Evolutionary conservation across 352 stramenopile species (phyloP), one percentile per base, ranked within the genome.

Genomic region (Globisporangium nagaii): DNA sequence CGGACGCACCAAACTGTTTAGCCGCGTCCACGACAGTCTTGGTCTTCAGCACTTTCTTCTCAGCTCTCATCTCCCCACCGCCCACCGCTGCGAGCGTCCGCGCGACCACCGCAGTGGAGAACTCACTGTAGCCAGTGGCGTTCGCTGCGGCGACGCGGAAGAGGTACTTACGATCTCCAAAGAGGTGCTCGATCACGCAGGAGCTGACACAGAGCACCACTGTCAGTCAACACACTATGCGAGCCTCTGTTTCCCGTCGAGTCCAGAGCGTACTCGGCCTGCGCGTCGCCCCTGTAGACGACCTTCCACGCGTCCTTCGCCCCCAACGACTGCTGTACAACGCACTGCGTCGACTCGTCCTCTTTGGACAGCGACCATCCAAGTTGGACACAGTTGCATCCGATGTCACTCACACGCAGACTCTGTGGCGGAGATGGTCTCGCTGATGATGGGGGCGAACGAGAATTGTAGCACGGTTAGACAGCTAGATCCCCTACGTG

Each of bases 281-380:
- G n/a, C 4, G 60, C 52, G 11, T 61, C 61, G 11, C 59, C 44
- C n/a, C 61, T 68, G 34, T 41, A 47, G 3, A 71, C 28, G 4
- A 30, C 28, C 39, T 66, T 76, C 68, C 68, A 76, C 5, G 62
- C 24, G 31, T 59, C 32, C 2, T 41, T 45, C 7, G 31, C 30
- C 12, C 61, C 67, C 7, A 71, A 35, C 20, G 56, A 57, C 22
- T 69, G 60, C 36, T 76, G 58, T 7, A 73, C 50, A 9, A 71
- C 32, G 20, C 50, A 68, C 7, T 42, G 51, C 3, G 54, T 50
- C 8, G 56, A 2, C 0, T 39, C 39, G 15, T 60, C 59, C 1
- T 34, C 9, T n/a, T 25, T 17, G 2, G 13, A 27, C 6, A 35
- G 31, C 10, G 39, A 27, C 56, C 56, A 62, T 15, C 41, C 39